Percentiles rank a stretch among this genome's conserved stretches.
These are phyloP conservation scores for Sugiyamaella castrensis DNA, from an alignment of 1,139 yeast species.

Conservation along the genomic window DNA sequence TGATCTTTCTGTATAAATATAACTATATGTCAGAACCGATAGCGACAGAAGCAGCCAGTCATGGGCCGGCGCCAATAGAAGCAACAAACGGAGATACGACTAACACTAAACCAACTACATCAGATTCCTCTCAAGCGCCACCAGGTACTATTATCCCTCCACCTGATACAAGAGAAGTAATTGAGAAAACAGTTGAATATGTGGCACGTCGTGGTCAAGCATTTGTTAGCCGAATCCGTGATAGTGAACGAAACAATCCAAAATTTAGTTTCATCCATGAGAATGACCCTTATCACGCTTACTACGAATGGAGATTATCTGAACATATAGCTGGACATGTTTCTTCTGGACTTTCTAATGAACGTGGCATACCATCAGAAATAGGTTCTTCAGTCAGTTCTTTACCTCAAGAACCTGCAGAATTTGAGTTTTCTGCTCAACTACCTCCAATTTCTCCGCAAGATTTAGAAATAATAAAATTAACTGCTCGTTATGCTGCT, in stretches of 20 bases:
- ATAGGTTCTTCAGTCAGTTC: conserved; percentile 13
- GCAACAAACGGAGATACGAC: too few species aligned
- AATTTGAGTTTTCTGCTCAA: conserved; percentile 47
- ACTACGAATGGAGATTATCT: conserved; percentile 47
- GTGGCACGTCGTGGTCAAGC: conserved; percentile 63
- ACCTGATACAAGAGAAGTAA: conserved; percentile 49
- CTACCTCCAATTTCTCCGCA: conserved; percentile 57
- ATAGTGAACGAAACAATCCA: conserved; percentile 45
- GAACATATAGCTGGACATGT: conserved; percentile 32
- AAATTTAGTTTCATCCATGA: conserved; percentile 62
- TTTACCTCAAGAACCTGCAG: conserved; percentile 38
- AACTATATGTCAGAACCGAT: too few species aligned
- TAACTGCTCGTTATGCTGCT: conserved; percentile 68
- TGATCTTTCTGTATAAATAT: too few species aligned
- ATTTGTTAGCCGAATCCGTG: conserved; percentile 56
- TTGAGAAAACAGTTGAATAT: conserved; percentile 71
- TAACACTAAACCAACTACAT: too few species aligned
- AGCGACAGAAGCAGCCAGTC: too few species aligned
- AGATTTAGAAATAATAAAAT: conserved; percentile 67
- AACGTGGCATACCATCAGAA: conserved; percentile 6
- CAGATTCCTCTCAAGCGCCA: conserved; percentile 3
- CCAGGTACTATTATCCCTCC: conserved; percentile 53
- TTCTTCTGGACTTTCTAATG: conserved; percentile 5
- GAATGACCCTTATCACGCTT: conserved; percentile 54
- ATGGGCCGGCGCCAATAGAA: too few species aligned